These are phyloP conservation scores for Hemisphaericaspora xylofermentans DNA, from an alignment of 1,139 yeast genomes.

Conservation along the genomic window DNA sequence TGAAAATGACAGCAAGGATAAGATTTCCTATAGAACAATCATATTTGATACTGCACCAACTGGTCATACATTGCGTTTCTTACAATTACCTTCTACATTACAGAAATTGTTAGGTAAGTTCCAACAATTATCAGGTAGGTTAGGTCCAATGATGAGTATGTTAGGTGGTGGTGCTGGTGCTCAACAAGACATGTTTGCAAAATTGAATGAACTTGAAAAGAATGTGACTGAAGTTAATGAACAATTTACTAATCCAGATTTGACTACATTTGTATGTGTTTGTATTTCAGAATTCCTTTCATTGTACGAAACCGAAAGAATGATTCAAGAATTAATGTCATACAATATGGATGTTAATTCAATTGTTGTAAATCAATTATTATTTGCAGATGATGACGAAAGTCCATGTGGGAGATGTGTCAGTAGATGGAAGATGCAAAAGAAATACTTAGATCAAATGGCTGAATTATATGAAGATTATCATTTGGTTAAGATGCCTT, in stretches of 20 bases:
- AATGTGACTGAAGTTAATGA: constrained; percentile 86
- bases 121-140: constrained; percentile 77
- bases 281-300: constrained; percentile 96
- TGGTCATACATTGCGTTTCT: constrained; percentile 92
- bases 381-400: constrained; percentile 76
- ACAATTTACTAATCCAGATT: constrained; percentile 93
- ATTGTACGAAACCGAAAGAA: constrained; percentile 92
- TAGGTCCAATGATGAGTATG: constrained; percentile 88
- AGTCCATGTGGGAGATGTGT: constrained; percentile 82
- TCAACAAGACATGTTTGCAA: constrained; percentile 76
- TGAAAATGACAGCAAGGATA: constrained; percentile 25
- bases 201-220: constrained; percentile 78
- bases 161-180: constrained; percentile 70
- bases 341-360: constrained; percentile 96
- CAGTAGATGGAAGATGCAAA: constrained; percentile 94
- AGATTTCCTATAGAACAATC: constrained; percentile 67
- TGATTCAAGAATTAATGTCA: constrained; percentile 92
- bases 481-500: constrained; percentile 92
- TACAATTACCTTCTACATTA: constrained; percentile 89
- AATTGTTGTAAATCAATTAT: constrained; percentile 88
- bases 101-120: constrained; percentile 85
- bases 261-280: constrained; percentile 95
- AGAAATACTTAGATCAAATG: constrained; percentile 91
- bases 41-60: constrained; percentile 99
- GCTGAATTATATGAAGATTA: constrained; percentile 91